Evolutionary conservation across 306 rosid species (phyloP), one percentile per base, ranked within the genome.

Genomic region (Erythrophleum fordii): DNA sequence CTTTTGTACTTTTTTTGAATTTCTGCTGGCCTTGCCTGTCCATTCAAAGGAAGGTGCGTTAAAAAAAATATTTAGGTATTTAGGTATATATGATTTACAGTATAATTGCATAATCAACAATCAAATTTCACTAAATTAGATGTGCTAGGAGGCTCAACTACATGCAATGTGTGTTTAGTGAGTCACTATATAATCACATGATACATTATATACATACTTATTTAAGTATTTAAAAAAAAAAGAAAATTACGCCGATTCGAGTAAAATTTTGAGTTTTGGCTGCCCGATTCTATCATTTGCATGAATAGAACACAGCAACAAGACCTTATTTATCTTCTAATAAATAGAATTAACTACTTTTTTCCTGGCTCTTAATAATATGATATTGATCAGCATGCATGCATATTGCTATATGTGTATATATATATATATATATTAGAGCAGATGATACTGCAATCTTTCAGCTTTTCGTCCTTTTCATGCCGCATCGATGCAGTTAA

Each of bases 31-130:
- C 23, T 77, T 91, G 91, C 86, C 91, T 84, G 85, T 80, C 88
- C 90, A 85, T 92, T 89, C 97, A 87, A 89, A 89, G 92, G 83
- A 79, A 83, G 84, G 84, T 70, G 88, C 81, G 85, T 58, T 34
- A 34, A 34, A 5, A 34, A 34, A 34, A 34, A 34, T 34, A 34
- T 2, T 34, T 5, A 34, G n/a, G n/a, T n/a, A n/a, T n/a, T n/a
- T n/a, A n/a, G n/a, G n/a, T 34, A 34, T 34, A 34, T 34, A 34
- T 34, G 5, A n/a, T n/a, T n/a, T n/a, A n/a, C n/a, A n/a, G n/a
- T n/a, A n/a, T n/a, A n/a, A 8, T 22, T 7, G 9, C 13, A 53
- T 22, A 51, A 51, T 51, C 23, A n/a, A n/a, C n/a, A n/a, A n/a
- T n/a, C n/a, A n/a, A n/a, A n/a, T n/a, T n/a, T 51, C 23, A 16